Base-by-base conservation (phyloP, 2,329 filamentous ascomycete genomes). In the Waltergamsia citrina region DNA sequence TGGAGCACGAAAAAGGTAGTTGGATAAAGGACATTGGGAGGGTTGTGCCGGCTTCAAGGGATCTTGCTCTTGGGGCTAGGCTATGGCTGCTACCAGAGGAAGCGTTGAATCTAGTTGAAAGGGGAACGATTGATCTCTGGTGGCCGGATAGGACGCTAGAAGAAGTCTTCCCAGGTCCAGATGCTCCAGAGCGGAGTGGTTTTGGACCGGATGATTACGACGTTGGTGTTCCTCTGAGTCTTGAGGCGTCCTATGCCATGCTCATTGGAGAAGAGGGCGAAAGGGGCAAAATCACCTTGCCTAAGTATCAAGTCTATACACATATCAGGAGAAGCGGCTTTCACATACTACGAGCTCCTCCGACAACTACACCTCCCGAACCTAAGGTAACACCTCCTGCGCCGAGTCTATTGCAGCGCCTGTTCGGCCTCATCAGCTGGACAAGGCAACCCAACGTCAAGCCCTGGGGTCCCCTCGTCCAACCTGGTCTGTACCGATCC, bases 71-170 rank as follows among this genome's bases (percentile, higher is more conserved):
- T 4, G 69, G 68, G 39, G 72, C 78, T 20, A 76, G 72, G 41
- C 62, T 88, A 26, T 95, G 88, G 88, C 53, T 98, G 33, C 56
- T 94, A 25, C 90, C 90, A 0, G 92, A 98, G 52, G 92, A 98
- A 57, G 85, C 87, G 6, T 66, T 98, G 34, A 95, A 87, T 49
- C 57, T 95, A 41, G 67, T 96, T 7, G 92, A 98, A 62, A 68
- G 92, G 47, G 92, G 90, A 0, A 87, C 75, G 30, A 49, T 96
- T 48, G 86, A 96, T 55, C 70, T 95, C 26, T 80, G 87, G 66
- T 95, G 85, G 85, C 85, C 85, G 3, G 58, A 62, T 29, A 56
- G 57, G 36, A 50, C 59, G n/a, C 56, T 78, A 9, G 64, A 62
- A 27, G 65, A 69, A 23, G 50, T 71, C 3, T 56, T 73, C 29